Base-by-base conservation (phyloP, 768 basidiomycete genomes). In the Nevesoporus exiguus region DNA sequence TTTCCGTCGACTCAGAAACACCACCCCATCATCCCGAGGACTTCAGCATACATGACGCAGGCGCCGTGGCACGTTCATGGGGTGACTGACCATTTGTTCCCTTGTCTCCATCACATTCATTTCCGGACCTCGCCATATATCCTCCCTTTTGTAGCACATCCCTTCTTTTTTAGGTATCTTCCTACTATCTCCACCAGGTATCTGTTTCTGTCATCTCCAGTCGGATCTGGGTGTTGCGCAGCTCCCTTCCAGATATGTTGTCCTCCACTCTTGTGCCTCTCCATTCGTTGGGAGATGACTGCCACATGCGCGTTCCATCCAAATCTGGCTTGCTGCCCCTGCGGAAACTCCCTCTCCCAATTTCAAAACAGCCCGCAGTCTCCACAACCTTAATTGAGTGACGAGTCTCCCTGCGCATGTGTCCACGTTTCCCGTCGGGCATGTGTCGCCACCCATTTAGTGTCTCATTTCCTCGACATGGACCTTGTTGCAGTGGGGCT, bases 141-240 rank as follows among this genome's bases (percentile, higher is more conserved):
- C 45, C 57, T 46, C 50, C 58, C 60, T 43, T 61, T 21, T 61
- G 57, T 59, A 62, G 57, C 37, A 58, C 58, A 33, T 43, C 44
- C 56, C 36, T 49, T 54, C 61, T 55, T 53, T 58, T 68, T 64
- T 55, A 44, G 59, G 61, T 49, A 63, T 61, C 51, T 56, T 57
- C 49, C 45, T 65, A 66, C 61, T 72, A 70, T 69, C 66, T 68
- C 71, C 65, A 70, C 64, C 61, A 72, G 68, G 69, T 56, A 47
- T 54, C 55, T 44, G 54, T 47, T 62, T 60, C 55, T 61, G 51
- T 61, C 56, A 56, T 58, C 56, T 60, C 44, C 49, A 58, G 57
- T 59, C 70, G 61, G 63, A 71, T 69, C 70, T 72, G 54, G 66
- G 44, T 39, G 47, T 59, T 59, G 61, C 59, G 51, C 56, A 59